Evolutionary conservation across 2,329 filamentous ascomycete species (phyloP).

Genomic region (Parastagonospora avenae): DNA sequence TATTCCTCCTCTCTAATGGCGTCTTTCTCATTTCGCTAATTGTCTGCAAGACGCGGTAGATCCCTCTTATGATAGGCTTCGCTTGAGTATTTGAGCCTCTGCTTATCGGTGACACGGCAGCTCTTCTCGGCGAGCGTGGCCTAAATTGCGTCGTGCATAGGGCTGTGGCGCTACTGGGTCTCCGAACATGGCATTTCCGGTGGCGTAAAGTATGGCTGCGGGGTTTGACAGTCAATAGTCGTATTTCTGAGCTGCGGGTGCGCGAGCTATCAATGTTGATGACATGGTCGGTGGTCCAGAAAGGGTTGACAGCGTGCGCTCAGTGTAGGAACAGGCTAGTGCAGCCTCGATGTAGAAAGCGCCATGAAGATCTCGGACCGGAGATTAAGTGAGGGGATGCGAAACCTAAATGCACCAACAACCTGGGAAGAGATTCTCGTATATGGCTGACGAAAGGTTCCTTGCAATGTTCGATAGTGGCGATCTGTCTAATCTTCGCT

Average conservation of each 20-base stretch:
- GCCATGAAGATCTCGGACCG: slow-evolving; percentile 7
- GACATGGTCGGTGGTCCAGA: slow-evolving; percentile 1
- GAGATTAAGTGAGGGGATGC: slow-evolving; percentile 3
- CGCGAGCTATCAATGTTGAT: neutral
- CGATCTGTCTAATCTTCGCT: too few species aligned
- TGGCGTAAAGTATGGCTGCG: neutral
- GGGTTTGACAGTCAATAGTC: neutral
- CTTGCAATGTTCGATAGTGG: too few species aligned
- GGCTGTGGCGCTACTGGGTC: neutral
- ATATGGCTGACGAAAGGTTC: too few species aligned
- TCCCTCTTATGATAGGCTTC: neutral
- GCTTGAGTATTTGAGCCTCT: neutral
- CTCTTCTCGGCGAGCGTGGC: too few species aligned
- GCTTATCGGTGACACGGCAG: neutral
- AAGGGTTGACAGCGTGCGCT: neutral
- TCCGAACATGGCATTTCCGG: neutral
- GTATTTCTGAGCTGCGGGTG: neutral
- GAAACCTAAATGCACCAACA: neutral
- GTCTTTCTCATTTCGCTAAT: too few species aligned
- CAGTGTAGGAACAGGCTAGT: slow-evolving; percentile 11
- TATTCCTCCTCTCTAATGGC: too few species aligned
- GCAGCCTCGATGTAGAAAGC: neutral
- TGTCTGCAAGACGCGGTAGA: neutral
- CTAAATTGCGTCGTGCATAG: neutral
- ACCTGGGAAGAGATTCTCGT: neutral